A percentile compares a stretch with the other conserved stretches of the same genome.
These are phyloP conservation scores for Acorus gramineus DNA, from an alignment of 106 monocot genomes.

Conservation along the genomic window DNA sequence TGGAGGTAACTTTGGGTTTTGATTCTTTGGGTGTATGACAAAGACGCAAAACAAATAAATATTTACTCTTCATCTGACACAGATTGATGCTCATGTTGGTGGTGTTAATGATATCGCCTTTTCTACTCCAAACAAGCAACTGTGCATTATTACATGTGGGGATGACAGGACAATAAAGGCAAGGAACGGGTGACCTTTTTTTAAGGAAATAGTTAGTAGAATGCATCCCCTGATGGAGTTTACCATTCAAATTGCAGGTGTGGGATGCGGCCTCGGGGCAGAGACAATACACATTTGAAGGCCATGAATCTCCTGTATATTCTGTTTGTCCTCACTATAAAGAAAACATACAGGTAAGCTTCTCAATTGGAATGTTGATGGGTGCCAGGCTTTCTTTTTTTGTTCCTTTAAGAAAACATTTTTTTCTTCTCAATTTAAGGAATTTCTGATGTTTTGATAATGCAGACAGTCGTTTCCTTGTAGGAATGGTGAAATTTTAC, in stretches of 20 bases:
- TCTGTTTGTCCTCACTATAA: conserved; percentile 44
- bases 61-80: background rate
- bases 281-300: conserved; percentile 28
- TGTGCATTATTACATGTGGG: conserved; percentile 73
- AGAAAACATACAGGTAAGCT: conserved; percentile 13
- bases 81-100: conserved; percentile 97
- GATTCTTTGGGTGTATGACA: no score
- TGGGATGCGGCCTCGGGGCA: conserved; percentile 14
- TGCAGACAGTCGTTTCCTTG: no score
- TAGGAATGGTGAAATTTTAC: no score
- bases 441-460: no score
- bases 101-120: conserved; percentile 98
- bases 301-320: conserved; percentile 41
- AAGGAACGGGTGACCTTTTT: background rate
- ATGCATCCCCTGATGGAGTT: no score
- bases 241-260: background rate
- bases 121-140: conserved; percentile 83
- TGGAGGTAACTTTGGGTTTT: conserved; percentile 3
- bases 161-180: conserved; percentile 80
- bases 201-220: background rate
- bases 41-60: no score
- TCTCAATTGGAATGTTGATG: no score
- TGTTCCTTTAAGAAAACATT: no score
- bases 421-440: no score
- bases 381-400: no score